phyloP scores from a whole-genome alignment of 139 green algal genomes.

The Tetraselmis chui region DNA sequence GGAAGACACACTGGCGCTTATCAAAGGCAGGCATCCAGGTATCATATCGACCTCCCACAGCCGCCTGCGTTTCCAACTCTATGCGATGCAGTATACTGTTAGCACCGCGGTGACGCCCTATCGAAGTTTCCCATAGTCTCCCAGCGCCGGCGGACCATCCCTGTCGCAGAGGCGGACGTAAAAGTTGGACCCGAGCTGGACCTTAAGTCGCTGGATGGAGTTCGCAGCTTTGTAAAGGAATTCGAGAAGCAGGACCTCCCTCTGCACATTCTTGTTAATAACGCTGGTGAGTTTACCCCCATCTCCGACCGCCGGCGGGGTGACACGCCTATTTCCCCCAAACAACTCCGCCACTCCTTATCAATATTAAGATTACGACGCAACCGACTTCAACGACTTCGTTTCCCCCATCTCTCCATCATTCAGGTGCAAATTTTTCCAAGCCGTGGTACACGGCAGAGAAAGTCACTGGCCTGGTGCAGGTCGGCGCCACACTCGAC shows the following conservation, averaged over 20 bases:
- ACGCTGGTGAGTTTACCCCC: slow-evolving; percentile 31
- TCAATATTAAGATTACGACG: too few species aligned
- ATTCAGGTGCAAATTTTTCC: neutral
- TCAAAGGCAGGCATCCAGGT: slow-evolving; percentile 1
- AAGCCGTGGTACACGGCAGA: neutral
- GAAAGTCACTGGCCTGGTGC: neutral
- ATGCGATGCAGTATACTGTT: slow-evolving; percentile 1
- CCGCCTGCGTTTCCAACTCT: neutral
- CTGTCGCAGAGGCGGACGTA: slow-evolving; percentile 19
- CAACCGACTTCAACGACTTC: too few species aligned
- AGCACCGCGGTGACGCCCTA: slow-evolving; percentile 18
- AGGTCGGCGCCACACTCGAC: neutral
- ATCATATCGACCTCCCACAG: neutral
- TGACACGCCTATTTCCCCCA: too few species aligned
- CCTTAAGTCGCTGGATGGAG: slow-evolving; percentile 39
- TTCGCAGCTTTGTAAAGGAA: slow-evolving; percentile 35
- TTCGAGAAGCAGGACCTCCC: slow-evolving; percentile 17
- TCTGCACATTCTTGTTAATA: slow-evolving; percentile 45
- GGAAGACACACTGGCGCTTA: slow-evolving; percentile 22
- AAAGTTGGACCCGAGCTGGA: slow-evolving; percentile 37
- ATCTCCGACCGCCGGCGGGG: too few species aligned
- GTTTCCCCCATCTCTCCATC: too few species aligned
- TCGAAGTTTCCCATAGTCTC: too few species aligned
- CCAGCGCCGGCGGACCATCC: too few species aligned
- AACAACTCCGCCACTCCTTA: too few species aligned